Evolutionary conservation across 805 yeast species (phyloP).

Genomic region (Starmerella scarabaei): DNA sequence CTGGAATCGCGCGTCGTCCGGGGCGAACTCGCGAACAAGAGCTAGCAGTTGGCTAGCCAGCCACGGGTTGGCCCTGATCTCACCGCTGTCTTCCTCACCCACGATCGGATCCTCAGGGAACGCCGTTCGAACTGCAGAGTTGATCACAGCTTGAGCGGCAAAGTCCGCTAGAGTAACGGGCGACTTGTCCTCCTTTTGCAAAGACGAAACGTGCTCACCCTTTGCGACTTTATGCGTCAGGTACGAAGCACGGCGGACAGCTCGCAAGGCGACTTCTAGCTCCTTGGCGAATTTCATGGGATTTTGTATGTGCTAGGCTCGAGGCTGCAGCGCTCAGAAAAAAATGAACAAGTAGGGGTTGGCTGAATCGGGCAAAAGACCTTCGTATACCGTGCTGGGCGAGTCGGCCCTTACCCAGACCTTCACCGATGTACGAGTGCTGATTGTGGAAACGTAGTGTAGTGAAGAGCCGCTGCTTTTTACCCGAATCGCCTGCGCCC

Average conservation of each 20-base stretch:
- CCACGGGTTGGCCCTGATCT: conserved; percentile 40
- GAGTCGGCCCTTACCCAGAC: no score
- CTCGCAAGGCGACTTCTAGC: conserved; percentile 67
- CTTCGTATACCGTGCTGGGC: no score
- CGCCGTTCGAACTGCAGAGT: conserved; percentile 61
- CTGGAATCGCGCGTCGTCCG: conserved; percentile 20
- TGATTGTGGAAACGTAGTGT: no score
- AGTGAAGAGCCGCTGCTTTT: no score
- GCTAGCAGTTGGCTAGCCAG: conserved; percentile 45
- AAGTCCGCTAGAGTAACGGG: conserved; percentile 95
- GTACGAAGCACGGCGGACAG: conserved; percentile 75
- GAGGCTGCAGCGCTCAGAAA: no score
- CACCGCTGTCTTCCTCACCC: conserved; percentile 83
- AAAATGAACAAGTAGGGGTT: no score
- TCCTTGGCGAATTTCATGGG: conserved; percentile 32
- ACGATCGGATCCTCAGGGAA: conserved; percentile 81
- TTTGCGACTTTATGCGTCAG: conserved; percentile 50
- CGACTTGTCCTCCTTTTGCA: conserved; percentile 74
- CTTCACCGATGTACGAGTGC: no score
- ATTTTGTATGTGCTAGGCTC: no score
- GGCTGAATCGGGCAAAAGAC: no score
- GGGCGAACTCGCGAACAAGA: conserved; percentile 43
- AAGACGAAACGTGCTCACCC: conserved; percentile 20
- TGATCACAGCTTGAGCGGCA: conserved; percentile 88
- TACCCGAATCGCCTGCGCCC: no score